A percentile compares a stretch with the other conserved stretches of the same genome.
Evolutionary conservation across 768 basidiomycete genomes (phyloP).

Genomic region (Krasilnikovozyma curviuscula): DNA sequence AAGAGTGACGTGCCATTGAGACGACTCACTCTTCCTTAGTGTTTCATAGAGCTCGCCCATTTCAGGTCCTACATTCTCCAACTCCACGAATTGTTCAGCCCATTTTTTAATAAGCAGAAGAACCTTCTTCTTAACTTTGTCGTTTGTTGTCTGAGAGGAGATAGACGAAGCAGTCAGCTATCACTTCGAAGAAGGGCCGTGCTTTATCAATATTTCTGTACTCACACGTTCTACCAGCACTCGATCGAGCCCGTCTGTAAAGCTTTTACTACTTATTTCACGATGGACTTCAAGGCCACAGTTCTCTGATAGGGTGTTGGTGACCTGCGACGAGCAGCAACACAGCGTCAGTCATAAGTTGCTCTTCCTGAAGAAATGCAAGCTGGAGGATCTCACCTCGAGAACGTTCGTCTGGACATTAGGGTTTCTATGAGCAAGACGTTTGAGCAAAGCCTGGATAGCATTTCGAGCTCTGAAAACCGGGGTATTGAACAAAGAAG

Average conservation of each 20-base stretch:
- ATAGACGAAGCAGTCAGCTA: not conserved
- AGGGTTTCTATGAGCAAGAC: slow-evolving; percentile 78
- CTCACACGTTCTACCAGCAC: slow-evolving; percentile 68
- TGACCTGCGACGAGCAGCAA: slow-evolving; percentile 30
- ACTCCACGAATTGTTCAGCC: slow-evolving; percentile 57
- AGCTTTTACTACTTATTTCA: slow-evolving; percentile 74
- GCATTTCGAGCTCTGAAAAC: slow-evolving; percentile 64
- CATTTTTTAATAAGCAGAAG: slow-evolving; percentile 57
- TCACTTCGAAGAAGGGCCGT: no score
- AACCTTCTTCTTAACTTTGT: slow-evolving; percentile 63
- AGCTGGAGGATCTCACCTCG: slow-evolving; percentile 27
- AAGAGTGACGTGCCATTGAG: no score
- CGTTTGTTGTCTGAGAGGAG: slow-evolving; percentile 54
- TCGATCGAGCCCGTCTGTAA: slow-evolving; percentile 73
- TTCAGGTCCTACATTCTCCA: slow-evolving; percentile 39
- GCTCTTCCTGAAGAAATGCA: not conserved
- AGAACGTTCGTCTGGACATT: slow-evolving; percentile 93
- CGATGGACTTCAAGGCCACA: slow-evolving; percentile 58
- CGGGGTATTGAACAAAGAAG: not conserved
- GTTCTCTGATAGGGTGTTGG: slow-evolving; percentile 82
- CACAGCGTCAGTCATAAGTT: not conserved
- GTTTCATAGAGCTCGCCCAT: slow-evolving; percentile 77
- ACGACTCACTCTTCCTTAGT: slow-evolving; percentile 56
- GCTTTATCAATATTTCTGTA: no score
- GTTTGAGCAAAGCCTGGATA: slow-evolving; percentile 66